phyloP scores from a whole-genome alignment of 129 eudicot genomes.

The Artemisia annua region DNA sequence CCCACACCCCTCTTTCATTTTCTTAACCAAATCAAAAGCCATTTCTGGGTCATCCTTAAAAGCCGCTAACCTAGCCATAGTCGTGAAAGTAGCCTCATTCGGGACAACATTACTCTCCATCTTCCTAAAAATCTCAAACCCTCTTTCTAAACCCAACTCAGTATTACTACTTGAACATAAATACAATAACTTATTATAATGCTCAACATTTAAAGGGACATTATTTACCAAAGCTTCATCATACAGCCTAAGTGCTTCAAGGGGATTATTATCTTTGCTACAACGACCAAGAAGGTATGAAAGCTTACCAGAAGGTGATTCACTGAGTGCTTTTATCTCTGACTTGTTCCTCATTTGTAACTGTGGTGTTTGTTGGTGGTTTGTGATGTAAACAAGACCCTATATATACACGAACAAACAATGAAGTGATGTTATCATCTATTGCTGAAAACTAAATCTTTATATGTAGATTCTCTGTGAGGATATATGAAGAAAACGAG shows the following conservation, averaged over 20 bases:
- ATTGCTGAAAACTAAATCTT: no score
- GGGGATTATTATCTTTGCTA: conserved; percentile 44
- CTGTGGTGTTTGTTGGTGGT: conserved; percentile 27
- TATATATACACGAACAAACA: no score
- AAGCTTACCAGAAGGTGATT: conserved; percentile 54
- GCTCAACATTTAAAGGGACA: conserved; percentile 44
- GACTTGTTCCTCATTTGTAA: conserved; percentile 32
- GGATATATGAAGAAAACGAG: no score
- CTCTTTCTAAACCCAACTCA: conserved; percentile 50
- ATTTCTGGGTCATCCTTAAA: conserved; percentile 68
- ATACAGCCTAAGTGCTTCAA: conserved; percentile 65
- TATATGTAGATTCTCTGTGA: no score
- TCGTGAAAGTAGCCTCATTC: conserved; percentile 92
- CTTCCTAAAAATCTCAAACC: conserved; percentile 71
- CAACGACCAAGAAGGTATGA: conserved; percentile 50
- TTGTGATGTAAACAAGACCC: neutral
- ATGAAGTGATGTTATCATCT: no score
- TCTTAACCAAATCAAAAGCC: conserved; percentile 85
- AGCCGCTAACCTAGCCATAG: conserved; percentile 81
- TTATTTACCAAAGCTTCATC: conserved; percentile 51
- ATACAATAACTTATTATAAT: conserved; percentile 73
- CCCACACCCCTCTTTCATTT: conserved; percentile 61
- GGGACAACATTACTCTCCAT: conserved; percentile 59
- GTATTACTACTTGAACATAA: conserved; percentile 48
- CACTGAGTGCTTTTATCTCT: conserved; percentile 3